Conservation (phyloP, 495 filamentous ascomycete genomes). For the Talaromyces adpressus region DNA sequence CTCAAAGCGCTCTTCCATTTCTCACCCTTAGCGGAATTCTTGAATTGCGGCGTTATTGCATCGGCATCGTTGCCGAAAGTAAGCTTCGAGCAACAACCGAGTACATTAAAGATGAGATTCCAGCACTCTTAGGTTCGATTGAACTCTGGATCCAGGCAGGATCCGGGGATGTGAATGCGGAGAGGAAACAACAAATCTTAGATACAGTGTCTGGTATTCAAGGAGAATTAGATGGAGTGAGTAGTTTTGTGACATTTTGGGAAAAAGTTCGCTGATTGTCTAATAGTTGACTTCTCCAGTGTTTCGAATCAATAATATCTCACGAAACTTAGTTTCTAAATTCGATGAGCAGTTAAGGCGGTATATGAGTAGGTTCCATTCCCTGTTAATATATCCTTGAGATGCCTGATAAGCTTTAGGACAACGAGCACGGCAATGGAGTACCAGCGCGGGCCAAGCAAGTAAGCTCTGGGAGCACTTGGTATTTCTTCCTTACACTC, state of each 20-base stretch:
- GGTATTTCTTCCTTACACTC: constrained; percentile 12
- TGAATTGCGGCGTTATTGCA: constrained; percentile 24
- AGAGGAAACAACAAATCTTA: constrained; percentile 10
- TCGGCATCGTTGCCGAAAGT: constrained; percentile 20
- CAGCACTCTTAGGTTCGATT: constrained; percentile 18
- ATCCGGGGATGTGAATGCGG: constrained; percentile 6
- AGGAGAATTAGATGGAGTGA: constrained; percentile 12
- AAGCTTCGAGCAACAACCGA: constrained; percentile 14
- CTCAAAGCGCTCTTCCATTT: constrained; percentile 12
- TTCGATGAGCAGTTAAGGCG: constrained; percentile 1
- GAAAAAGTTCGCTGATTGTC: neutral
- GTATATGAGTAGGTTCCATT: constrained; percentile 2
- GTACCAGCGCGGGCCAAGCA: constrained; percentile 5
- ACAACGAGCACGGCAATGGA: constrained; percentile 7
- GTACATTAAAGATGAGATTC: constrained; percentile 18
- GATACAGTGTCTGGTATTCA: constrained; percentile 5
- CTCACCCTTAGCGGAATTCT: constrained; percentile 21
- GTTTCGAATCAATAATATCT: constrained; percentile 4
- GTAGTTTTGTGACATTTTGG: constrained; percentile 1
- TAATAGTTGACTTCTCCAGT: constrained; percentile 6
- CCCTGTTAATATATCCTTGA: constrained; percentile 4
- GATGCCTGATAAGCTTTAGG: constrained; percentile 4
- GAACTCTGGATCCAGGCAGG: constrained; percentile 18
- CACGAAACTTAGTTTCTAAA: constrained; percentile 1
- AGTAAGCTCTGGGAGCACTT: constrained; percentile 16